A percentile compares a stretch with the other conserved stretches of the same genome.
Conservation (phyloP, 495 filamentous ascomycete species). For the Daldinia childiae region DNA sequence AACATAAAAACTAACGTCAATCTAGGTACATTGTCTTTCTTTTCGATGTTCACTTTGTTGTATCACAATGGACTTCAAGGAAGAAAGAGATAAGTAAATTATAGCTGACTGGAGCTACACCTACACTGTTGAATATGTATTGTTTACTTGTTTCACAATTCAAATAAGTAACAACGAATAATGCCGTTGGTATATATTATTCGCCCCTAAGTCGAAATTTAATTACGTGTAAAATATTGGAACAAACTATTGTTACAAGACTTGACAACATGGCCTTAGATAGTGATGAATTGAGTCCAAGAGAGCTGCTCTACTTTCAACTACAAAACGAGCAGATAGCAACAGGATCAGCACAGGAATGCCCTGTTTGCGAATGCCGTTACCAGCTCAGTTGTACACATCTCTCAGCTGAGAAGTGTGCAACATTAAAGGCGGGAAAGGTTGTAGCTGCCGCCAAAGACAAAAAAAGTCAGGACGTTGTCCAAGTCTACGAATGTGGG, state of each 20-base stretch:
- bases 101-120: background rate
- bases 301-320: background rate
- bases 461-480: background rate
- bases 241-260: background rate
- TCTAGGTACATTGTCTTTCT: background rate
- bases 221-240: background rate
- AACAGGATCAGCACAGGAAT: background rate
- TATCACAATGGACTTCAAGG: background rate
- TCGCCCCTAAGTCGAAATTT: background rate
- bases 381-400: constrained; percentile 17
- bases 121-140: background rate
- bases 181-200: background rate
- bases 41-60: background rate
- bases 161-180: background rate
- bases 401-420: constrained; percentile 17
- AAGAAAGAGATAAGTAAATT: background rate
- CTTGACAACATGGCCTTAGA: background rate
- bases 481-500: constrained; percentile 24
- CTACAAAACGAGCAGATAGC: background rate
- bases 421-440: constrained; percentile 11
- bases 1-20: background rate
- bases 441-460: background rate
- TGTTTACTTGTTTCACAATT: too few relatives aligned
- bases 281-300: background rate
- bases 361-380: background rate